Evolutionary conservation across 768 basidiomycete genomes (phyloP).

Genomic region (Strobilomyces confusus): DNA sequence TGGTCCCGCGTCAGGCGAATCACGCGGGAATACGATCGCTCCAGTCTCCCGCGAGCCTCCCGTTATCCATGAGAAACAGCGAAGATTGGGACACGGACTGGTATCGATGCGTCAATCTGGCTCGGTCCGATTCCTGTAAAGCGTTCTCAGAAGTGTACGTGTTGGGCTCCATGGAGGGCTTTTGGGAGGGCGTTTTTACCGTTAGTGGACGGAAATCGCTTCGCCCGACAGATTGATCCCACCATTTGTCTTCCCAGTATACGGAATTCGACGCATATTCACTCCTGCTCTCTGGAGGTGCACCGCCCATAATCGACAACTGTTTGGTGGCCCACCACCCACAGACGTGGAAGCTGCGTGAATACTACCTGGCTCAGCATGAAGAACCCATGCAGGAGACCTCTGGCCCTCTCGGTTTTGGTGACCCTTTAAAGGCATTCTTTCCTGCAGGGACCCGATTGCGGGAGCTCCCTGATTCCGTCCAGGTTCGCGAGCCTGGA

Average conservation of each 20-base stretch:
- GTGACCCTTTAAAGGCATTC: slow-evolving; percentile 60
- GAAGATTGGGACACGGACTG: slow-evolving; percentile 72
- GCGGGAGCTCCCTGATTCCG: slow-evolving; percentile 43
- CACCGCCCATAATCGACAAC: slow-evolving; percentile 63
- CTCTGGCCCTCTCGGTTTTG: slow-evolving; percentile 43
- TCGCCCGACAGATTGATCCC: background rate
- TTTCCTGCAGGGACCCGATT: slow-evolving; percentile 53
- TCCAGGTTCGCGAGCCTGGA: slow-evolving; percentile 46
- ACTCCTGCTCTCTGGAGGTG: slow-evolving; percentile 63
- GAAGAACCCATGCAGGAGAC: slow-evolving; percentile 10
- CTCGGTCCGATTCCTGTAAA: slow-evolving; percentile 29
- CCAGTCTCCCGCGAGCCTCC: slow-evolving; percentile 11
- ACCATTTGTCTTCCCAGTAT: slow-evolving; percentile 43
- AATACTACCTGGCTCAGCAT: slow-evolving; percentile 56
- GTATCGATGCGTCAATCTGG: slow-evolving; percentile 48
- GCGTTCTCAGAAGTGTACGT: slow-evolving; percentile 45
- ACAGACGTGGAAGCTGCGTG: slow-evolving; percentile 86
- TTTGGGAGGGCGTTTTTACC: slow-evolving; percentile 79
- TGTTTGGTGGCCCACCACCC: slow-evolving; percentile 78
- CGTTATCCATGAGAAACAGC: slow-evolving; percentile 26
- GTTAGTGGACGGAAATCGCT: slow-evolving; percentile 40
- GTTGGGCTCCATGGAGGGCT: slow-evolving; percentile 68
- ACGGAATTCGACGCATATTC: slow-evolving; percentile 85
- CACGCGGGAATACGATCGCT: slow-evolving; percentile 4
- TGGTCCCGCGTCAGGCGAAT: slow-evolving; percentile 1